phyloP scores from a whole-genome alignment of 176 grass and related monocot species.

The Eremochloa ophiuroides region DNA sequence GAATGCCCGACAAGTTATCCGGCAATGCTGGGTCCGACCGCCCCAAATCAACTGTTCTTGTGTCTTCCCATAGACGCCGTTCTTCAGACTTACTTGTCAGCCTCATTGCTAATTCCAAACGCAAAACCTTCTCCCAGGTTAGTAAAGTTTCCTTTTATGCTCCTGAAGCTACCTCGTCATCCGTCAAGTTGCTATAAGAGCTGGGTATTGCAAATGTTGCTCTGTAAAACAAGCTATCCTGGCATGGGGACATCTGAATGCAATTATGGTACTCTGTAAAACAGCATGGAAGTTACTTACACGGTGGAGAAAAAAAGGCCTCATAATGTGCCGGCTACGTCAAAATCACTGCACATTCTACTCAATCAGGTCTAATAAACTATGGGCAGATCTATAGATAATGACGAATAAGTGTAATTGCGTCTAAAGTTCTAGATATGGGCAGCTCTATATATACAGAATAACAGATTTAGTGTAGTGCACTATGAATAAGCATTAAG shows the following conservation, averaged over 20 bases:
- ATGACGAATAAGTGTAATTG: background rate
- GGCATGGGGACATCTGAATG: background rate
- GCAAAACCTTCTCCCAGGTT: conserved; percentile 17
- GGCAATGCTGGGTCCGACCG: background rate
- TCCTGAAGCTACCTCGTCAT: background rate
- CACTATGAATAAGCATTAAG: background rate
- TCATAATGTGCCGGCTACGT: background rate
- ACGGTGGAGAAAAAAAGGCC: background rate
- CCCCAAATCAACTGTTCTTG: background rate
- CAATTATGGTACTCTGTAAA: background rate
- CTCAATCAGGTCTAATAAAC: too few relatives aligned
- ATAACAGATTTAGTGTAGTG: background rate
- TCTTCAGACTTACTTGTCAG: background rate
- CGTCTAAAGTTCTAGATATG: background rate
- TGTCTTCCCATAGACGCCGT: background rate
- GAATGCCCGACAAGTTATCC: background rate
- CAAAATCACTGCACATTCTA: too few relatives aligned
- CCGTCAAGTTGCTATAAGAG: background rate
- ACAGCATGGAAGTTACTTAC: background rate
- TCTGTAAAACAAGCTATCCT: background rate
- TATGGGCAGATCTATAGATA: background rate
- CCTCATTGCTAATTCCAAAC: background rate
- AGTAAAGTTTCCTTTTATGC: background rate
- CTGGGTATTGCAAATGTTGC: background rate
- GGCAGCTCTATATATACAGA: too few relatives aligned